phyloP scores from a whole-genome alignment of 768 basidiomycete species.

The Solioccasus polychromus region DNA sequence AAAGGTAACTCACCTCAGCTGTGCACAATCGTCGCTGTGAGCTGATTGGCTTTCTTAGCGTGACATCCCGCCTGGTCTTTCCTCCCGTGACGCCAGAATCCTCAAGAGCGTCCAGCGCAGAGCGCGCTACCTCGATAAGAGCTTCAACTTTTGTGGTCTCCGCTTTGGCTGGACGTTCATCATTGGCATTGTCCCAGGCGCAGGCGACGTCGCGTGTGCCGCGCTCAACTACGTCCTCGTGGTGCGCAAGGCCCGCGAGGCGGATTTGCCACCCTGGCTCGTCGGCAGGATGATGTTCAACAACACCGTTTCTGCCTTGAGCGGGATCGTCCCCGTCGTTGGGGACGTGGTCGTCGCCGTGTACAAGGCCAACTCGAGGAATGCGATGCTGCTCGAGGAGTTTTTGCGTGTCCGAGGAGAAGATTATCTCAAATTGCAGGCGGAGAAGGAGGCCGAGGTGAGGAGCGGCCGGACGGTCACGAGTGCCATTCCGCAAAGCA shows the following conservation, averaged over 20 bases:
- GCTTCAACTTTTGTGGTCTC: constrained; percentile 75
- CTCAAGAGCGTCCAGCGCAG: constrained; percentile 71
- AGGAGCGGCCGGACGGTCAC: constrained; percentile 9
- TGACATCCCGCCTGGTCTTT: constrained; percentile 71
- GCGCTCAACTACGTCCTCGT: constrained; percentile 74
- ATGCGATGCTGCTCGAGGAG: constrained; percentile 84
- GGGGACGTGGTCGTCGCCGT: constrained; percentile 76
- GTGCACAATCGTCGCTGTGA: constrained; percentile 33
- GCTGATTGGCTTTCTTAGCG: constrained; percentile 44
- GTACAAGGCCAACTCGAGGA: constrained; percentile 87
- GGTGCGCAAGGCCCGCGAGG: constrained; percentile 68
- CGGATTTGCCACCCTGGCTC: constrained; percentile 70
- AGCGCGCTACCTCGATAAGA: constrained; percentile 86
- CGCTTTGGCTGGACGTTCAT: constrained; percentile 87
- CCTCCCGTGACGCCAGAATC: constrained; percentile 69
- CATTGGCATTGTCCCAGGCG: constrained; percentile 70
- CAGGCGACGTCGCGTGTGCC: constrained; percentile 64
- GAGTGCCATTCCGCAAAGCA: constrained; percentile 29
- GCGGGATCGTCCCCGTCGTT: constrained; percentile 67
- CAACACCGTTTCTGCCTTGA: constrained; percentile 61
- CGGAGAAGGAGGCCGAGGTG: constrained; percentile 30
- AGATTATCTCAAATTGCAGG: constrained; percentile 56
- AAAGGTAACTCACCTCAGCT: constrained; percentile 28
- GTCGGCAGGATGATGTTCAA: constrained; percentile 72
- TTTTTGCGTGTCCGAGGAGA: constrained; percentile 77